phyloP scores from a whole-genome alignment of 2,329 filamentous ascomycete species.

The Chrysoporthe puriensis region DNA sequence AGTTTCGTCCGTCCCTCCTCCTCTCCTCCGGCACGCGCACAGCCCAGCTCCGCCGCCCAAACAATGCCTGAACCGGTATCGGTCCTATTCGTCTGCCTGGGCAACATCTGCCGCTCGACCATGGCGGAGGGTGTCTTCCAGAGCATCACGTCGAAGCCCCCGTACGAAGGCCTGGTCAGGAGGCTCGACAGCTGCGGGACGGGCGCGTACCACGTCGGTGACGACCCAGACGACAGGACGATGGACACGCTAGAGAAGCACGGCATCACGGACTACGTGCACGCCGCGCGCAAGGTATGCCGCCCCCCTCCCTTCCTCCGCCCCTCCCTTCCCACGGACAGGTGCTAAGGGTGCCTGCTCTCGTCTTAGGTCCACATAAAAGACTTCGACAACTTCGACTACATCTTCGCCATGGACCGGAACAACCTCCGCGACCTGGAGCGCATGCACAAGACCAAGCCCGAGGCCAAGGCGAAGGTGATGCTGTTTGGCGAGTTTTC shows the following conservation, averaged over 20 bases:
- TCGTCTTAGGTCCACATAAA: conserved; percentile 52
- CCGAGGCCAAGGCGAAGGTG: conserved; percentile 65
- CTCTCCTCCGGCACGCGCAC: neutral
- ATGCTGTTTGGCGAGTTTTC: conserved; percentile 86
- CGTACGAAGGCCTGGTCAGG: conserved; percentile 63
- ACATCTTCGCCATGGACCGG: conserved; percentile 92
- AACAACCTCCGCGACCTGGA: conserved; percentile 76
- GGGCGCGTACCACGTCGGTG: conserved; percentile 79
- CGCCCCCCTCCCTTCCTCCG: neutral
- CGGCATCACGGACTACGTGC: conserved; percentile 76
- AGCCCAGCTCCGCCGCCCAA: neutral
- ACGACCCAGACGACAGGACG: conserved; percentile 79
- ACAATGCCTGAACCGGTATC: conserved; percentile 49
- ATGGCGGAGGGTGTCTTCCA: conserved; percentile 97
- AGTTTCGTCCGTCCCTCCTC: neutral
- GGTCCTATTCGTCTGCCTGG: conserved; percentile 93
- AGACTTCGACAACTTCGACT: conserved; percentile 88
- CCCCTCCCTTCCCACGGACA: neutral
- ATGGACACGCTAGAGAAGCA: conserved; percentile 76
- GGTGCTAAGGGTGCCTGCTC: neutral
- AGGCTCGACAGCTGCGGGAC: conserved; percentile 89
- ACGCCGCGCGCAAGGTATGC: conserved; percentile 75
- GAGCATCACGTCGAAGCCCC: conserved; percentile 64
- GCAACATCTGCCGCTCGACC: conserved; percentile 92
- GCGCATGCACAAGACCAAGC: conserved; percentile 60